A percentile compares a stretch with the other conserved stretches of the same genome.
phyloP scores from a whole-genome alignment of 768 basidiomycete species.

The Hygrocybe punicea region DNA sequence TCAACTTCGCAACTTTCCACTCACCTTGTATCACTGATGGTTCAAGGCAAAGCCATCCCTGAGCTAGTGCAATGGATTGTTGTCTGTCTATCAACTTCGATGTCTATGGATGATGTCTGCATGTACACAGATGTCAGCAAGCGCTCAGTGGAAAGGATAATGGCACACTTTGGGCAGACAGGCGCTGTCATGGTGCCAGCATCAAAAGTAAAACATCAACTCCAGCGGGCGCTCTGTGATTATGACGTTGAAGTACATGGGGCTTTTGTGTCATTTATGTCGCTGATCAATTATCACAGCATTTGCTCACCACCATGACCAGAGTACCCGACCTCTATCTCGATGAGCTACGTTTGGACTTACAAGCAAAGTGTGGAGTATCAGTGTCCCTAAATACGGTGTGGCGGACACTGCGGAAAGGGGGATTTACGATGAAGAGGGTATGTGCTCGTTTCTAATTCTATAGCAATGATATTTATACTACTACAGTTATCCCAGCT shows the following conservation, averaged over 20 bases:
- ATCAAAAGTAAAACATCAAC: background rate
- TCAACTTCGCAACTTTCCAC: too few relatives aligned
- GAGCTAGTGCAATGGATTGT: conserved; percentile 5
- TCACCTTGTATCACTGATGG: background rate
- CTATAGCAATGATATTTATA: background rate
- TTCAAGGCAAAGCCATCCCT: conserved; percentile 2
- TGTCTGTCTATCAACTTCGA: background rate
- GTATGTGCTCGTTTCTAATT: conserved; percentile 1
- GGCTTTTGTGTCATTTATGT: background rate
- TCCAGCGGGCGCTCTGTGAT: background rate
- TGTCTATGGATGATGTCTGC: background rate
- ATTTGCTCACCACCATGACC: background rate
- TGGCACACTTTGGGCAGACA: background rate
- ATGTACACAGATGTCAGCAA: conserved; percentile 5
- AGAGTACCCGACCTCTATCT: background rate
- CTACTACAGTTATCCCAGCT: background rate
- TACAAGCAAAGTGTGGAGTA: conserved; percentile 1
- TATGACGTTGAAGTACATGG: background rate
- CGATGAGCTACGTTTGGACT: background rate
- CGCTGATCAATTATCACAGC: background rate
- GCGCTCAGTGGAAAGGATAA: conserved; percentile 3
- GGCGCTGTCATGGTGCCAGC: background rate
- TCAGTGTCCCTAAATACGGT: conserved; percentile 11
- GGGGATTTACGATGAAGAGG: conserved; percentile 21
- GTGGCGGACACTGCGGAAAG: conserved; percentile 13